Evolutionary conservation across 106 monocot species (phyloP).

Genomic region (Chionographis japonica): DNA sequence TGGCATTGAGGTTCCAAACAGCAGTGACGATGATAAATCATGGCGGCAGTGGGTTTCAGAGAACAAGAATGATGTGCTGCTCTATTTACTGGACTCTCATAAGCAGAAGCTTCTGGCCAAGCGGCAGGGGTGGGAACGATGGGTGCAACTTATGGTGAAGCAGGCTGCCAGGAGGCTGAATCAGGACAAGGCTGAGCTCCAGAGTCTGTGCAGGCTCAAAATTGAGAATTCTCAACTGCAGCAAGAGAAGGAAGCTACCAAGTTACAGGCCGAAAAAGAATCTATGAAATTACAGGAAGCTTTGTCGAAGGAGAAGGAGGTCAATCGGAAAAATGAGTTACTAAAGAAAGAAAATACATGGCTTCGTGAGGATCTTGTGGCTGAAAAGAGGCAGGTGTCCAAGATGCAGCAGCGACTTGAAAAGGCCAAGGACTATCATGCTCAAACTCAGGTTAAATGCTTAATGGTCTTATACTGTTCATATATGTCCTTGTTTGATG

Average conservation of each 20-base stretch:
- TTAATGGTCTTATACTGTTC: background rate
- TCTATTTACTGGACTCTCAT: constrained; percentile 40
- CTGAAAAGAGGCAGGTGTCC: constrained; percentile 37
- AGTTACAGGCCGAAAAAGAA: constrained; percentile 53
- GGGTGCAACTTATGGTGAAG: constrained; percentile 86
- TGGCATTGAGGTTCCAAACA: background rate
- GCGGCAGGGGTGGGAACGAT: constrained; percentile 71
- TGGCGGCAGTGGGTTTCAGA: constrained; percentile 35
- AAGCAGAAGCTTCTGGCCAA: constrained; percentile 50
- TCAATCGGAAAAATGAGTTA: constrained; percentile 45
- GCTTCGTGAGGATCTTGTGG: constrained; percentile 63
- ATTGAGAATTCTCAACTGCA: constrained; percentile 61
- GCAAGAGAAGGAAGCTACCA: constrained; percentile 73
- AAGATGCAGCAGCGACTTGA: constrained; percentile 51
- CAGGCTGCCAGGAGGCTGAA: constrained; percentile 66
- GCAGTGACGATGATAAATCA: too few species aligned
- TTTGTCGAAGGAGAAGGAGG: constrained; percentile 49
- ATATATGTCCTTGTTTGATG: background rate
- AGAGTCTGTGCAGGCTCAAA: constrained; percentile 45
- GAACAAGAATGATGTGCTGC: constrained; percentile 61
- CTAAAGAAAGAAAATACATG: constrained; percentile 51
- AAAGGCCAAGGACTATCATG: constrained; percentile 41
- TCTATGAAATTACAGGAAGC: constrained; percentile 59
- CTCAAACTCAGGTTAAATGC: constrained; percentile 81
- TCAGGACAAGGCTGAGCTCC: constrained; percentile 73